A percentile compares a stretch with the other conserved stretches of the same genome.
Conservation (phyloP, 441 rosid species). For the Populus hybrid region DNA sequence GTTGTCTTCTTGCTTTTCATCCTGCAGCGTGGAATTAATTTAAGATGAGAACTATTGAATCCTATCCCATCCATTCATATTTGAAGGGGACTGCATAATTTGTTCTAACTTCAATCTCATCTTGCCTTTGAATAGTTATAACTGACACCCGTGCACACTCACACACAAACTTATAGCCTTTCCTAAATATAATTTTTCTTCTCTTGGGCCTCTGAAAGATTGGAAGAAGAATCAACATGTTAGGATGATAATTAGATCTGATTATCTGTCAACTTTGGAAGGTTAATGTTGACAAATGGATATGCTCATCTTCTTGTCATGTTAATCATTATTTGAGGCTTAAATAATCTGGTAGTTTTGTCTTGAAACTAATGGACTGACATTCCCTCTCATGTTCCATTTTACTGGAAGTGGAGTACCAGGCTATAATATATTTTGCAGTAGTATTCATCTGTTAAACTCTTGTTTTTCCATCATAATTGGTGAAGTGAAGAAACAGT, state of each 20-base stretch:
- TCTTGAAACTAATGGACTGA: not conserved
- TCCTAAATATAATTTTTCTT: not conserved
- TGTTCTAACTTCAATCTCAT: too few relatives aligned
- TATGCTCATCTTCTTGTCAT: too few relatives aligned
- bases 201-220: not conserved
- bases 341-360: not conserved
- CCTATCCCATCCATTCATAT: conserved; percentile 3
- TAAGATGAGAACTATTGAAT: not conserved
- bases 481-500: not conserved
- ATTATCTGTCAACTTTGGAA: not conserved
- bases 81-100: not conserved
- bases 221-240: not conserved
- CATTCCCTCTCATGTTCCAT: not conserved
- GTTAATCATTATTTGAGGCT: not conserved
- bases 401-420: not conserved
- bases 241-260: not conserved
- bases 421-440: not conserved
- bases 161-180: not conserved
- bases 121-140: too few relatives aligned
- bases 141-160: not conserved
- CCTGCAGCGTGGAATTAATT: not conserved
- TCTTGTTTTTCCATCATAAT: not conserved
- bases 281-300: too few relatives aligned
- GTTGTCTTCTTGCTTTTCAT: not conserved
- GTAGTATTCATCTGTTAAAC: not conserved